Conservation (phyloP, 1,284 basidiomycete genomes). For the Cutaneotrichosporon sp. region DNA sequence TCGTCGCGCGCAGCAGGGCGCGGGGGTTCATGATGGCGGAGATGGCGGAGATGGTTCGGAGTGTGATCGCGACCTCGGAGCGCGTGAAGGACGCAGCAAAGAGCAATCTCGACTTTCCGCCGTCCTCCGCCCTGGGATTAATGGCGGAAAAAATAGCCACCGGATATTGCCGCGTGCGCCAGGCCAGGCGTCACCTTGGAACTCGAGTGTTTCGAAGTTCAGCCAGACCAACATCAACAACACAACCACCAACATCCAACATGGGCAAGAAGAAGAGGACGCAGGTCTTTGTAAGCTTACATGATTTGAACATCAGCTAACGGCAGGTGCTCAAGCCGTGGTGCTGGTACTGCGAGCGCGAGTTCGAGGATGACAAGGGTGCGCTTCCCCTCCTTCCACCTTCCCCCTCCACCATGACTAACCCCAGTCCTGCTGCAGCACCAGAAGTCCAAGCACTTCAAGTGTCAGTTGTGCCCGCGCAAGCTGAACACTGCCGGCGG, state of each 20-base stretch:
- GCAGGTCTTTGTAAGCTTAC: conserved; percentile 47
- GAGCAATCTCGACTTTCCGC: conserved; percentile 4
- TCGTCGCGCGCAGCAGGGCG: conserved; percentile 2
- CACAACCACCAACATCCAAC: too few relatives aligned
- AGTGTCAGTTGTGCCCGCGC: conserved; percentile 92
- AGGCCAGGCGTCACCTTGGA: not conserved
- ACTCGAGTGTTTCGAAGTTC: too few relatives aligned
- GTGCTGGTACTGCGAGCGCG: conserved; percentile 99
- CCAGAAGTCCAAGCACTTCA: conserved; percentile 99
- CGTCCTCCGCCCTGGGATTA: conserved; percentile 15
- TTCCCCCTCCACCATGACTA: not conserved
- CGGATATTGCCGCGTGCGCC: conserved; percentile 14
- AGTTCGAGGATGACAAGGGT: conserved; percentile 98
- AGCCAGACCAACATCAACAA: too few relatives aligned
- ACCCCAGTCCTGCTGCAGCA: conserved; percentile 89
- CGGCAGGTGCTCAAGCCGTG: conserved; percentile 79
- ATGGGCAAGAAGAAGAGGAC: conserved; percentile 55
- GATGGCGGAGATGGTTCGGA: too few relatives aligned
- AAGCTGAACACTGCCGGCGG: conserved; percentile 94
- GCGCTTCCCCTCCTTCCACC: too few relatives aligned
- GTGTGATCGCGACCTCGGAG: too few relatives aligned
- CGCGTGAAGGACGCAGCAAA: not conserved
- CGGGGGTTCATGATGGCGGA: conserved; percentile 17
- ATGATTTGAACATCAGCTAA: conserved; percentile 15
- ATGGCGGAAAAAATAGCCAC: conserved; percentile 10